Conservation (phyloP, 768 basidiomycete species). For the Hericium rajendrae region DNA sequence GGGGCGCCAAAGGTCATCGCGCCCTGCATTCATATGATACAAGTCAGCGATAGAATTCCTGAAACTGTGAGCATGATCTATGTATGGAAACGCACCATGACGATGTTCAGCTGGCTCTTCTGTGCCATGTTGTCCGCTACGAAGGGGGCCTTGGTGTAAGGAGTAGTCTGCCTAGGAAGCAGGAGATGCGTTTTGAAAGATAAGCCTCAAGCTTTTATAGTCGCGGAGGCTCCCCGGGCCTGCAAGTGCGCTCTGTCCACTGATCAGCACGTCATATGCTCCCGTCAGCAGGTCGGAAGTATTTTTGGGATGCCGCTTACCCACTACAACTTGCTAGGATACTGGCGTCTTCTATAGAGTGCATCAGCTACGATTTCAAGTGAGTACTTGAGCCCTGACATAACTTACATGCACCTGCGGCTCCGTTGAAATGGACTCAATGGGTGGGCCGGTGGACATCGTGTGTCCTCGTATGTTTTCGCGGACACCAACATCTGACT, state of each 20-base stretch:
- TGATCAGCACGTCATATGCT: neutral
- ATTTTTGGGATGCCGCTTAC: too few relatives aligned
- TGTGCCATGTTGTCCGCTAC: neutral
- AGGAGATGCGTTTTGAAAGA: neutral
- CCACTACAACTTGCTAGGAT: too few relatives aligned
- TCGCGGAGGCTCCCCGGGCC: neutral
- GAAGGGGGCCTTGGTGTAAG: neutral
- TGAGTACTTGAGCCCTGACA: too few relatives aligned
- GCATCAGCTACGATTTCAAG: too few relatives aligned
- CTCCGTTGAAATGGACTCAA: too few relatives aligned
- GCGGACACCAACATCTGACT: too few relatives aligned
- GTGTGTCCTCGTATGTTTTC: too few relatives aligned
- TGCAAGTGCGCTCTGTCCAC: neutral
- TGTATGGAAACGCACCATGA: neutral
- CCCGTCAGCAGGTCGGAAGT: neutral
- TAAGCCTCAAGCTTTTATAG: neutral
- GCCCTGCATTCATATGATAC: conserved; percentile 24
- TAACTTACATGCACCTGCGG: too few relatives aligned
- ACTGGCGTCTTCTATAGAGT: too few relatives aligned
- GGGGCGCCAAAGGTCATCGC: conserved; percentile 46
- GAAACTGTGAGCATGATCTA: neutral
- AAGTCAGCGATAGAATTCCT: neutral
- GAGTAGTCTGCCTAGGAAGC: neutral
- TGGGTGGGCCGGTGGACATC: too few relatives aligned
- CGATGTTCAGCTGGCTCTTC: neutral